Evolutionary conservation across 106 monocot species (phyloP), one percentile per base, ranked within the genome.

Genomic region (Dendrobium chrysotoxum): DNA sequence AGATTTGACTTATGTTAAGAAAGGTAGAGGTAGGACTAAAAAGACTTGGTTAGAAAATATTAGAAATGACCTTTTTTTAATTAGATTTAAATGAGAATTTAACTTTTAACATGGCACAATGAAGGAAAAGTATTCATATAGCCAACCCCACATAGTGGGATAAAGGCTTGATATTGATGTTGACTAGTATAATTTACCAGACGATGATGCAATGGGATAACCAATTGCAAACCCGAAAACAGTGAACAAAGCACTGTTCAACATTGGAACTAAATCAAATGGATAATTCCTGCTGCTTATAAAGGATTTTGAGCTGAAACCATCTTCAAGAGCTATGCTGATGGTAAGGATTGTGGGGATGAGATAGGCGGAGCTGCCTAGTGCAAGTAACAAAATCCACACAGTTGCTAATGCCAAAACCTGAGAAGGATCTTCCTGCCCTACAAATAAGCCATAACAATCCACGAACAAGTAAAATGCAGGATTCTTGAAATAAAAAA

Each of bases 341-440:
- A 91, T 70, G 45, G 84, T 73, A 80, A 81, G 87, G 20, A 88
- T 31, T 31, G 81, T 78, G 78, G 97, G 94, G 7, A 95, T 41
- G 20, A 91, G 79, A 83, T 92, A 66, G 26, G 83, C 80, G 54
- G 83, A 79, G 21, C 80, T 82, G 30, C 92, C 97, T 68, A 95
- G 88, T 35, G 85, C 53, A 45, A 98, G 86, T 25, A 98, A 67
- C 68, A 98, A 53, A 65, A 83, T 78, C 97, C 97, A 98, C 21
- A 98, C 78, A 65, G 89, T 89, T 84, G 87, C 92, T 83, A 98
- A 80, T 38, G 92, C 92, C 21, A 98, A 85, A 83, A 91, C 89
- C 80, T 92, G 91, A 54, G 97, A 98, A 77, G 83, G 90, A 45
- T 98, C 97, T 88, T 98, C 97, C 97, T 98, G 97, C 88, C 94